Conservation (phyloP, 108 stramenopile genomes). For the Stephanodiscus triporus region DNA sequence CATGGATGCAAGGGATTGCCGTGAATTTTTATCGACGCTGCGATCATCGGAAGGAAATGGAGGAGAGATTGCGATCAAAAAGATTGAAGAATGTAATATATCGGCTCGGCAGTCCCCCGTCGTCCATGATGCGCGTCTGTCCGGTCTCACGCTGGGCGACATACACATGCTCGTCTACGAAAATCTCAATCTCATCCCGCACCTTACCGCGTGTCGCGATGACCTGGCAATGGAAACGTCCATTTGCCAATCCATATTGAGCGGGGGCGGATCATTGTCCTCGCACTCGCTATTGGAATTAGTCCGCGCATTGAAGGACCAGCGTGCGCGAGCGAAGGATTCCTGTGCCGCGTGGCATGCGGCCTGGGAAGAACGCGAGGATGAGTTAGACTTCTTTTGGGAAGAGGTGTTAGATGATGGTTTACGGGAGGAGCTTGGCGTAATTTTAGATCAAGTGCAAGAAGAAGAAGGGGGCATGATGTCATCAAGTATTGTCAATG, state of each 20-base stretch:
- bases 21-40: constrained; percentile 44
- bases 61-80: background rate
- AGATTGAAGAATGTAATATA: constrained; percentile 8
- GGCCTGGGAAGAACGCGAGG: constrained; percentile 60
- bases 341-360: constrained; percentile 40
- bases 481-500: background rate
- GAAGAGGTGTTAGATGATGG: constrained; percentile 48
- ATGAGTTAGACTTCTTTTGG: constrained; percentile 63
- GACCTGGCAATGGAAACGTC: constrained; percentile 77
- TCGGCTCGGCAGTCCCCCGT: background rate
- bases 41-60: constrained; percentile 1
- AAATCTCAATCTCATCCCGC: constrained; percentile 34
- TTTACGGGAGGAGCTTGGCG: constrained; percentile 22
- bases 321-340: constrained; percentile 45
- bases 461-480: background rate
- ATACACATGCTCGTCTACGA: constrained; percentile 29
- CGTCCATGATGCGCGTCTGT: constrained; percentile 26
- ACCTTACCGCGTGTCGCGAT: constrained; percentile 71
- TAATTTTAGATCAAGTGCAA: constrained; percentile 22
- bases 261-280: constrained; percentile 57
- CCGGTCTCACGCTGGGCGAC: constrained; percentile 27
- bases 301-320: constrained; percentile 67
- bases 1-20: constrained; percentile 71
- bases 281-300: constrained; percentile 65
- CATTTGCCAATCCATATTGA: constrained; percentile 69